These are phyloP conservation scores for Centaurea solstitialis DNA, from an alignment of 129 eudicot species.

Conservation along the genomic window DNA sequence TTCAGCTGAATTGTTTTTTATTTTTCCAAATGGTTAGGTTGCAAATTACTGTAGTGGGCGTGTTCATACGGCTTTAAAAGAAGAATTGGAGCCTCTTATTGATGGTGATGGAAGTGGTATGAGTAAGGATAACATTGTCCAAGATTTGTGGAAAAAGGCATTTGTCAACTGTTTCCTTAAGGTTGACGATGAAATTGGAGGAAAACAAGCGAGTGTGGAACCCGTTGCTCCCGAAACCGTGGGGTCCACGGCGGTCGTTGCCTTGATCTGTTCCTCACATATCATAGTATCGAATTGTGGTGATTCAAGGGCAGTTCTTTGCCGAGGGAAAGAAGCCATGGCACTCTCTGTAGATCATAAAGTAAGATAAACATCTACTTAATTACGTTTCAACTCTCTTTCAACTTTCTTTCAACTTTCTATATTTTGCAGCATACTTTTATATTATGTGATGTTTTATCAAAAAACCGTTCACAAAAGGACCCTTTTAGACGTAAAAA, in stretches of 20 bases:
- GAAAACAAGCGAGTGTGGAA: slow-evolving; percentile 26
- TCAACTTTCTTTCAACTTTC: no score
- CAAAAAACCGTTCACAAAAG: background rate
- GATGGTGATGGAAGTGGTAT: slow-evolving; percentile 32
- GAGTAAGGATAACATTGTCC: slow-evolving; percentile 2
- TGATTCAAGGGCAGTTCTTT: slow-evolving; percentile 52
- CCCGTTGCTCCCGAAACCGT: slow-evolving; percentile 49
- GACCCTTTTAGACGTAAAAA: background rate
- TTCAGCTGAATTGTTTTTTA: background rate
- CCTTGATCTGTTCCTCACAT: slow-evolving; percentile 50
- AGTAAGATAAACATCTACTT: slow-evolving; percentile 25
- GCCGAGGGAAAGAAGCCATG: slow-evolving; percentile 60
- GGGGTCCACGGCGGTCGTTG: slow-evolving; percentile 55
- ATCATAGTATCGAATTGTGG: slow-evolving; percentile 55
- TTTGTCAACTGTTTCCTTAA: slow-evolving; percentile 42
- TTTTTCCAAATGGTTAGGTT: slow-evolving; percentile 38
- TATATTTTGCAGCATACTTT: no score
- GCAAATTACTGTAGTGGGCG: slow-evolving; percentile 64
- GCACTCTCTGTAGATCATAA: slow-evolving; percentile 52
- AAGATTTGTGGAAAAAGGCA: slow-evolving; percentile 43
- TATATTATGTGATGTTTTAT: background rate
- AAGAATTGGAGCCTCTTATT: slow-evolving; percentile 50
- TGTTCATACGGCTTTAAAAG: slow-evolving; percentile 50
- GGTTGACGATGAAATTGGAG: slow-evolving; percentile 50
- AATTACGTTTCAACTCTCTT: background rate